Evolutionary conservation across 1,139 yeast genomes (phyloP), one percentile per base, ranked within the genome.

Genomic region (Meyerozyma athensensis): DNA sequence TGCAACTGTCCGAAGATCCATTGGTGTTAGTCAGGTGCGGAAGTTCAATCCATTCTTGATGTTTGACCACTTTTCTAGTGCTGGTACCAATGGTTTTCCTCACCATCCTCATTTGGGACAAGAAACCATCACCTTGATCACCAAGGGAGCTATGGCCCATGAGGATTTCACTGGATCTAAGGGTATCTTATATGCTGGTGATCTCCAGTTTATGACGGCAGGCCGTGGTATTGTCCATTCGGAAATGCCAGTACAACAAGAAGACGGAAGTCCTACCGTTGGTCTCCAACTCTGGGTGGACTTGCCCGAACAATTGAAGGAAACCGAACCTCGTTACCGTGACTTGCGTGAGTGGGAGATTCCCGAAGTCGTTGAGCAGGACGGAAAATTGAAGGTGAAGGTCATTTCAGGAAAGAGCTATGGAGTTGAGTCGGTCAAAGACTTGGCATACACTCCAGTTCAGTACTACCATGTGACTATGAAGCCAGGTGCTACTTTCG

Each of bases 251-350:
- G 77, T 84, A 23, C 68, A 71, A 30, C 71, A 70, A 47, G 68
- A 69, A 7, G 79, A 77, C 46, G 84, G 82, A 18, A 56, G 69
- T 16, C 64, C 74, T 1, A 78, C 81, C 26, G 74, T 67, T 30
- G 96, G 96, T 37, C 68, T 89, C 69, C 96, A 89, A 59, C 64
- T 90, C 38, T 89, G 97, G 97, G 96, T 89, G 36, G 96, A 87
- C 55, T 71, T 87, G 44, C 96, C 96, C 5, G 75, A 70, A 39
- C 64, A 75, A 4, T 64, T 83, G 56, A 86, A 86, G 57, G 72
- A 79, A 43, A 65, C 77, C 40, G 77, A 75, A 35, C 96, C 97
- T 35, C 67, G 94, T 42, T 89, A 89, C 64, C 74, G 95, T 50
- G 95, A 87, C 56, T 71, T 89, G 54, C 73, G 77, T 53, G 74